phyloP scores from a whole-genome alignment of 306 rosid species.

The Inga oerstediana region DNA sequence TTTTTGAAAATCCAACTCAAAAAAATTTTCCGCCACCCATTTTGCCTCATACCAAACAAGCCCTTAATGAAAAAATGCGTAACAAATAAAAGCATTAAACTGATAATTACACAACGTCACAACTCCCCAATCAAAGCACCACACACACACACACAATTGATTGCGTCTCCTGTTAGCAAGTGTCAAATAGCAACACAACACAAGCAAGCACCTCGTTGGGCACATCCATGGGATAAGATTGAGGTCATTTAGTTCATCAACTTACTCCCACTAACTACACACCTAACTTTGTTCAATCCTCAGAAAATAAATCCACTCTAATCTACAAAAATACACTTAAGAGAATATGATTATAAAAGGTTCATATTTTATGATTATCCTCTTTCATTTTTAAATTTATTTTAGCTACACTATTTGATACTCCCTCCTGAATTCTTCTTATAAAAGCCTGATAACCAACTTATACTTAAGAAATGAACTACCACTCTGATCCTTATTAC shows the following conservation, averaged over 20 bases:
- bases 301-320: neutral
- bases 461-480: too few relatives aligned
- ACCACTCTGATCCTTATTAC: too few relatives aligned
- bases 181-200: neutral
- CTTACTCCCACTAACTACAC: neutral
- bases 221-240: neutral
- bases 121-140: neutral
- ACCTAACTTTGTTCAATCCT: neutral
- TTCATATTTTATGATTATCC: neutral
- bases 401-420: neutral
- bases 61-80: neutral
- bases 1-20: too few relatives aligned
- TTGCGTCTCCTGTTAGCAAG: neutral
- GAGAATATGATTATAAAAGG: neutral
- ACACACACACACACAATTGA: neutral
- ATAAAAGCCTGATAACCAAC: too few relatives aligned
- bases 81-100: neutral
- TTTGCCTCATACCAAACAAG: too few relatives aligned
- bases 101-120: neutral
- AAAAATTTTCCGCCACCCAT: too few relatives aligned
- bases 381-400: neutral
- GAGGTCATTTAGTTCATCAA: neutral
- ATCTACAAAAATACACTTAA: neutral
- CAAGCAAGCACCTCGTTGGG: neutral
- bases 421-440: fast-evolving